Base-by-base conservation (phyloP, 805 yeast species). In the Metschnikowia gelsemii region DNA sequence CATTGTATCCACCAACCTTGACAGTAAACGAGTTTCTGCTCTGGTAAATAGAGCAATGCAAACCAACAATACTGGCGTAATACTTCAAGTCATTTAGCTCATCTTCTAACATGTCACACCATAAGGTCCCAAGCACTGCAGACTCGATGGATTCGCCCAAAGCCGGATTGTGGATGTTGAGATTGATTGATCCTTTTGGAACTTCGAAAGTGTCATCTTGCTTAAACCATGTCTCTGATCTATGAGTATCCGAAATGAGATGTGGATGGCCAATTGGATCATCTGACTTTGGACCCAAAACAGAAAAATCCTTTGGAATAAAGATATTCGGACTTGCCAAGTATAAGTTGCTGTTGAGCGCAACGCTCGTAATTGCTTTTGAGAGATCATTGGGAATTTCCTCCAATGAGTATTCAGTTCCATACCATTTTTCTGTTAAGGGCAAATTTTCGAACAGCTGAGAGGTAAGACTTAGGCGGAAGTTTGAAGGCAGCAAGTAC, bases 181-280 rank as follows among this genome's bases (percentile, higher is more conserved):
- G 59, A 28, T 78, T 76, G 22, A 89, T 77, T 35, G 78, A 71
- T 0, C 93, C 93, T 64, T 90, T 86, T 36, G 98, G 99, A 13
- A 87, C 85, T 70, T 84, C 79, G 58, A 91, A 86, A 37, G 82
- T 79, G 51, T 91, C 96, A 65, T 91, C 96, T 53, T 84, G 84
- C 60, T 91, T 91, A 61, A 72, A 87, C 98, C 98, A 91, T 26
- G 87, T 66, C 52, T 80, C 82, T 27, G 72, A 62, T 35, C 70
- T 70, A 11, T 73, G 63, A 33, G 73, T 70, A 33, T 75, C 70
- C 44, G 74, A 59, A 41, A 93, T 64, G 29, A 88, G 66, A 26
- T 68, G 68, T 1, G 97, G 96, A 46, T 76, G 77, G 21, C 70
- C 71, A 33, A 68, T 54, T 3, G 79, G 75, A 1, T 22, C 21